Percentiles rank a stretch among this genome's conserved stretches.
phyloP scores from a whole-genome alignment of 164 flowering plant species.

The Paratinospora sagittata region DNA sequence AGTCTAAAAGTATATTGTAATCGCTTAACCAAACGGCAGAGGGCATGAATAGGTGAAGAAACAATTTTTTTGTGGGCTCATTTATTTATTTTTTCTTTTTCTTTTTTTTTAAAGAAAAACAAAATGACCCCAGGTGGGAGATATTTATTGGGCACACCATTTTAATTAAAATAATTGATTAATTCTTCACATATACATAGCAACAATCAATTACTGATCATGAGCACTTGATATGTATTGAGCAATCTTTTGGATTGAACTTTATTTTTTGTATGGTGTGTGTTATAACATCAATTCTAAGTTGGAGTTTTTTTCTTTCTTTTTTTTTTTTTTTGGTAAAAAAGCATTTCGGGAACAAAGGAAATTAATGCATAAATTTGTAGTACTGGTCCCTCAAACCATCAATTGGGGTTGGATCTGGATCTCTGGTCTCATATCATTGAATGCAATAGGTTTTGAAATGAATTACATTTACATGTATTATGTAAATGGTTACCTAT shows the following conservation, averaged over 20 bases:
- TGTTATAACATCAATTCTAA: neutral
- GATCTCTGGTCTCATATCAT: neutral
- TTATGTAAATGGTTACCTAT: neutral
- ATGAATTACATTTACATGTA: neutral
- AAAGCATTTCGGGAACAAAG: neutral
- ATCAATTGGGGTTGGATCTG: neutral
- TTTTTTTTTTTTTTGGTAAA: no score
- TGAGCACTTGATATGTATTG: constrained; percentile 1
- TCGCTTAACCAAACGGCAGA: no score
- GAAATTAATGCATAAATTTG: neutral
- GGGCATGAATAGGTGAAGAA: neutral
- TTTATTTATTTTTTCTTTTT: no score
- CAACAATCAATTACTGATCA: neutral
- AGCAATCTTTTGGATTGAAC: neutral
- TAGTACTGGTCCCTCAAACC: constrained; percentile 1
- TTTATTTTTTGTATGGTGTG: neutral
- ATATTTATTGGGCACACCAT: neutral
- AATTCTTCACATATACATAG: neutral
- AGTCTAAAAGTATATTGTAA: no score
- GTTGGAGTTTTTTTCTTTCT: neutral
- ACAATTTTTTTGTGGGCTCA: neutral
- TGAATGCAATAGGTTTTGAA: neutral
- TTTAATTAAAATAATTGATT: no score
- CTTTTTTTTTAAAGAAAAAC: no score
- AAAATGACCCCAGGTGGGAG: neutral